Evolutionary conservation across 73 alveolate species (phyloP), one percentile per base, ranked within the genome.

Genomic region (Paramecium bursaria): DNA sequence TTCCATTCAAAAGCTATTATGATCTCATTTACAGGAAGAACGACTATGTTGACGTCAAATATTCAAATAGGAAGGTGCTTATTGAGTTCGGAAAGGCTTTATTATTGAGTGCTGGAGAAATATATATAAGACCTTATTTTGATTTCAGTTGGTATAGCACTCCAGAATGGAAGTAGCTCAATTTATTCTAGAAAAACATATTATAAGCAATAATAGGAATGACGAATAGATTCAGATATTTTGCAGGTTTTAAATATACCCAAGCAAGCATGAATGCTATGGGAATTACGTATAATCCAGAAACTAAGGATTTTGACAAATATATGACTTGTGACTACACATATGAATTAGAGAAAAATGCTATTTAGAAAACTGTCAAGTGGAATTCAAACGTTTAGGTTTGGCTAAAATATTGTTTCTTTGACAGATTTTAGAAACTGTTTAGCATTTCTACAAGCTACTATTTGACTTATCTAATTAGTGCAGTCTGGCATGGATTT

Each of bases 331-430:
- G 73, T 46, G 88, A 61, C 6, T 55, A 75, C 49, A 27, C 67
- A 2, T 75, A 50, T 17, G 88, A 75, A 75, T 29, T 31, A 19
- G 88, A 75, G 33, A 60, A 48, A 23, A 75, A 60, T 30, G 77
- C 88, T n/a, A 46, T 55, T 31, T 54, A 50, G 29, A 75, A 75
- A 51, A 75, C 88, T 4, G 52, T 50, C 2, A 75, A 50, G 35
- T 75, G 88, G 88, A 75, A 75, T 50, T 50, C 88, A 5, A 50
- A 75, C 9, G 88, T 75, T 2, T 51, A 75, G 33, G 75, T 51
- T 48, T 75, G 88, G 88, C 35, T 75, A 35, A 75, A 75, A 35
- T 55, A 75, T 75, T 75, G 88, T 75, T 55, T 75, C 42, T 75
- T 50, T 75, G 88, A 75, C 19, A 75, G 50, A 50, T 79, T 33